phyloP scores from a whole-genome alignment of 164 flowering plant genomes.

The Piper betle region DNA sequence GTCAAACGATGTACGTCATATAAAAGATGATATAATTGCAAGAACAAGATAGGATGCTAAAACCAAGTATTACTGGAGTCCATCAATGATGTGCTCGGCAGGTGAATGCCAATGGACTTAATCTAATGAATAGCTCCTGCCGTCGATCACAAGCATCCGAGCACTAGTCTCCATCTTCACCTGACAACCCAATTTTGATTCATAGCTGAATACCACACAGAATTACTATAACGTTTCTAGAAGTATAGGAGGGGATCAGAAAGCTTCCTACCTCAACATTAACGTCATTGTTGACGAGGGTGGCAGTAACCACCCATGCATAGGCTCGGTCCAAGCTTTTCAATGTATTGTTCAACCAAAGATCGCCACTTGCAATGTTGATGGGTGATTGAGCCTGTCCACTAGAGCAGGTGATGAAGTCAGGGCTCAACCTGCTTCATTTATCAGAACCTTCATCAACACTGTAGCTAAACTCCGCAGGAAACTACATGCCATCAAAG shows the following conservation, averaged over 20 bases:
- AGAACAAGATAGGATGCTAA: too few species aligned
- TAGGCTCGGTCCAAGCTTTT: slow-evolving; percentile 30
- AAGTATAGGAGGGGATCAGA: background rate
- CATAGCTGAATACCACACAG: too few species aligned
- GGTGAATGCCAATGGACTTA: slow-evolving; percentile 66
- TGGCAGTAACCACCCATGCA: slow-evolving; percentile 28
- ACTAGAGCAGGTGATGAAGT: too few species aligned
- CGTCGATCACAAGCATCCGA: slow-evolving; percentile 24
- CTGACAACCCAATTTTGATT: background rate
- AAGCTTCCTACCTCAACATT: background rate
- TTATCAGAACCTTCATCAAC: too few species aligned
- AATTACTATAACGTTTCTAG: too few species aligned
- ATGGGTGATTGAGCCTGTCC: too few species aligned
- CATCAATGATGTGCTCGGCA: slow-evolving; percentile 48
- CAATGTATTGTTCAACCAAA: too few species aligned
- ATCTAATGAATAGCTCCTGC: slow-evolving; percentile 26
- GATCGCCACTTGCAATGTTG: too few species aligned
- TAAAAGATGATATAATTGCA: too few species aligned
- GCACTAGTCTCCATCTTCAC: slow-evolving; percentile 14
- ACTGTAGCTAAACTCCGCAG: too few species aligned
- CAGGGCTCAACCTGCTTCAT: too few species aligned
- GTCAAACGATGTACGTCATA: background rate
- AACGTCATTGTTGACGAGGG: slow-evolving; percentile 24
- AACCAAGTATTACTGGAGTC: slow-evolving; percentile 6
- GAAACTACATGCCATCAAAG: too few species aligned